Base-by-base conservation (phyloP, 306 rosid species). In the Citrullus amarus region DNA sequence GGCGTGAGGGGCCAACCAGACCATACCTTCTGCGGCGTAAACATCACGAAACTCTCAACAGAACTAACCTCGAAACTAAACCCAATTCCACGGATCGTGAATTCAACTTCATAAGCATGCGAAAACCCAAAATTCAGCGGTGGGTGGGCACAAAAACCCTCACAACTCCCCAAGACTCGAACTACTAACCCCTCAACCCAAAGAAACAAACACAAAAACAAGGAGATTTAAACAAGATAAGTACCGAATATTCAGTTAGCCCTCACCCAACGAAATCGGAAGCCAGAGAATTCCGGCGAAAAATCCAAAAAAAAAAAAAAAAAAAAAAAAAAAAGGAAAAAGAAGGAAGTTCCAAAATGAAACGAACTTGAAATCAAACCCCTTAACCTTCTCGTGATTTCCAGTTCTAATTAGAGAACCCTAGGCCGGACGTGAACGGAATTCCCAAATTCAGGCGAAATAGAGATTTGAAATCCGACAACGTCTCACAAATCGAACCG, bases 401-500 rank as follows among this genome's bases (percentile, higher is more conserved):
- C 41, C 66, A 14, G 17, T 54, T 10, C 7, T 41, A 5, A 41
- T 20, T 74, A 65, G 56, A 56, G 72, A 43, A 60, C 78, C 93
- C 88, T 76, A 82, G 58, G 50, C 85, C 98, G 97, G 98, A 91
- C 92, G 87, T 82, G 88, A 90, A 88, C 83, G 75, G 71, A 25
- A 82, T 83, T 87, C 91, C 91, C 87, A 88, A 93, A 90, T 84
- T 90, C 96, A 93, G 96, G 91, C 90, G 88, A 89, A 86, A 81
- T 80, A 75, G 4, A 77, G 86, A 83, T 94, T 94, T 92, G 85
- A 89, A 86, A 81, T 94, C 97, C 98, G 96, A 80, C 88, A 87
- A 90, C 97, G 87, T 93, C 91, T 88, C 84, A 51, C 41, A 50
- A 85, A 79, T 80, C 86, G 85, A 85, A 86, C 88, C 86, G 85